Evolutionary conservation across 257 asterid species (phyloP), one percentile per base, ranked within the genome.

Genomic region (Nicotiana benthamiana): DNA sequence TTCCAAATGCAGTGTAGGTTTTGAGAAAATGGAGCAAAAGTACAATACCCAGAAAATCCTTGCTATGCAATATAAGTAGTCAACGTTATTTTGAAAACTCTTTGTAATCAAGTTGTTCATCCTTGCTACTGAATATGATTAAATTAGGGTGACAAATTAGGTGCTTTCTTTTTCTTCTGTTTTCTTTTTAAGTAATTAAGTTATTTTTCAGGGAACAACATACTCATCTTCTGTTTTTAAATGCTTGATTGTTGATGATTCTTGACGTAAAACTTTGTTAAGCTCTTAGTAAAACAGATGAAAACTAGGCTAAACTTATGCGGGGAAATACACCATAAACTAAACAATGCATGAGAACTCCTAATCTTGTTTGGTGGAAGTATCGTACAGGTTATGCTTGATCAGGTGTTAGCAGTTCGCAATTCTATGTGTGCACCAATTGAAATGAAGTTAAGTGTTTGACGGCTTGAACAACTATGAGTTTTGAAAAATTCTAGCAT

Each of bases 401-500:
- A 46, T 46, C 36, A 43, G 77, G 11, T 72, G 36, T 72, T 72
- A 63, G 16, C n/a, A 40, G 56, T 20, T 20, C 6, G 6, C 6
- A 68, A 7, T 68, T 68, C 13, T 6, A 12, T 20, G 17, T 68
- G 18, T 20, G 56, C 6, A 17, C 59, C 36, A 22, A 70, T 22
- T 70, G 13, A 70, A 32, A 43, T 70, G 20, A 70, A 13, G 77
- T 13, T 70, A 4, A 46, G 2, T 28, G 22, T 22, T 43, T 70
- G 32, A 22, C 77, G 24, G 36, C 77, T 70, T 22, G 77, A 70
- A 46, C 18, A 70, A 22, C 59, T 70, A 72, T 22, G 36, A 43
- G 12, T 43, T 72, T 57, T 77, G 16, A 68, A 80, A 56, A 51
- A 32, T 81, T 76, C 72, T 75, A 51, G 43, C 60, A 48, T 82